Base-by-base conservation (phyloP, 768 basidiomycete genomes). In the Xanthoconium purpureum region DNA sequence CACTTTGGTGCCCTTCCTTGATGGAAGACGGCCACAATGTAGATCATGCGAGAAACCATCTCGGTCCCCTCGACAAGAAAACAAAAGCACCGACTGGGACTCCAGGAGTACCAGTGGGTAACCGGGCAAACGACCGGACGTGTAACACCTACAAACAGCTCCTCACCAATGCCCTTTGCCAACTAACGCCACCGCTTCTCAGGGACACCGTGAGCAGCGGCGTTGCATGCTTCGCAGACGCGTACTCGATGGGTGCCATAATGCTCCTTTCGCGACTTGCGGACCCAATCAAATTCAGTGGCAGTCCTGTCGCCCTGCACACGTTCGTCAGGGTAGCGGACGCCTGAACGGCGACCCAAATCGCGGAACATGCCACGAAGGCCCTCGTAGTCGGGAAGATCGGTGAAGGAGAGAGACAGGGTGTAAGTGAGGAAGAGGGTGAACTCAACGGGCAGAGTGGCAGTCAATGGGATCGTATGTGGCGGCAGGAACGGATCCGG, bases 341-440 rank as follows among this genome's bases (percentile, higher is more conserved):
- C 73, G 1, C 79, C 82, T n/a, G 79, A 71, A 10, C 80, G 76
- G 55, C 74, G 76, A 1, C 80, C 85, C 12, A 87, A 66, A 5
- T 79, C 81, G 15, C 80, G 78, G 70, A 94, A 91, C 44, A 92
- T 79, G 44, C 80, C 81, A 42, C 91, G 80, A 24, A 94, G 75
- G 29, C 91, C 91, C 43, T 85, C 87, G 64, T 94, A 95, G 71
- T 95, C 93, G 11, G 92, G 93, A 39, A 91, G 78, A 74, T 94
- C 92, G 65, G 90, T 90, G 63, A 94, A 94, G 60, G 87, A 87
- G 36, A 95, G 83, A 2, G 84, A 84, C 44, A 92, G 83, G 20
- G 88, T 84, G 73, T 94, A 94, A 44, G 72, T 72, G 71, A 87
- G 88, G 62, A 93, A 80, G 52, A 91, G 82, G 59, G 87, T 88